These are phyloP conservation scores for Macrophomina pseudophaseolina DNA, from an alignment of 2,329 filamentous ascomycete genomes.

Conservation along the genomic window DNA sequence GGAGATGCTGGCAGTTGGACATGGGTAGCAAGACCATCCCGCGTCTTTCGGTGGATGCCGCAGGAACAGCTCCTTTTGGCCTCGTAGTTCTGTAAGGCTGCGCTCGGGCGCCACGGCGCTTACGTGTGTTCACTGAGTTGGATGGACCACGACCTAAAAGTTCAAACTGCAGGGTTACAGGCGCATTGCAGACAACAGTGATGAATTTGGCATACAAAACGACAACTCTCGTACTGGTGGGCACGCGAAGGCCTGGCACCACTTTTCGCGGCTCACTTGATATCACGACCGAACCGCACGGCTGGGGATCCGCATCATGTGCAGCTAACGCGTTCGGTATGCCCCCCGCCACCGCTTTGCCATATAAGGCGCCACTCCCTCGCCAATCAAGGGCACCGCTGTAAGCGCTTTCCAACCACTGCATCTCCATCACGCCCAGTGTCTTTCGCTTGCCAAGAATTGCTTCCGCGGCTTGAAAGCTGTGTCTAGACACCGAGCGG, in stretches of 20 bases:
- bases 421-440: background rate
- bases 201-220: too few species aligned
- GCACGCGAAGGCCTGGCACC: too few species aligned
- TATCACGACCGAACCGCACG: too few species aligned
- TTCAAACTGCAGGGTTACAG: too few species aligned
- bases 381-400: background rate
- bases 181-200: too few species aligned
- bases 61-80: background rate
- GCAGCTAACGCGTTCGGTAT: background rate
- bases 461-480: background rate
- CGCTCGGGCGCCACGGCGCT: slow-evolving; percentile 4
- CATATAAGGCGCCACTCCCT: slow-evolving; percentile 7
- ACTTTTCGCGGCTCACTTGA: too few species aligned
- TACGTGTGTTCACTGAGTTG: background rate
- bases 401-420: background rate
- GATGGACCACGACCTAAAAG: background rate
- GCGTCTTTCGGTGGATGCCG: background rate
- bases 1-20: background rate
- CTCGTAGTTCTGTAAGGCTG: background rate
- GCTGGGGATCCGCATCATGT: background rate
- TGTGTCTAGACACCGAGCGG: background rate
- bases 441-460: background rate
- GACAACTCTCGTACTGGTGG: too few species aligned
- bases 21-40: background rate
- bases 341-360: background rate